Conservation (phyloP, 2,329 filamentous ascomycete genomes). For the Ophiostoma novo-ulmi region DNA sequence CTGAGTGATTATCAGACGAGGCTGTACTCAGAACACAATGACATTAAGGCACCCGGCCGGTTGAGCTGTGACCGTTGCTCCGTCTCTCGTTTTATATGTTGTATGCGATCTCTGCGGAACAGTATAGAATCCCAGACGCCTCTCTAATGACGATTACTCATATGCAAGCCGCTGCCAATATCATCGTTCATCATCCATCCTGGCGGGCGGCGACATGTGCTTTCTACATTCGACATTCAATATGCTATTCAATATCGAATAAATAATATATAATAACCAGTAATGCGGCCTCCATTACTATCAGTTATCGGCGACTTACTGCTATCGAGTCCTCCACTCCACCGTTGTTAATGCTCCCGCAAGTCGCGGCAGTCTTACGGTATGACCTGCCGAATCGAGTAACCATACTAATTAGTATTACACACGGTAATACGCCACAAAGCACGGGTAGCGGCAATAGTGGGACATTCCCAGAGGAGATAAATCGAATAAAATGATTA, state of each 20-base stretch:
- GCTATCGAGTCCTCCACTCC: no score
- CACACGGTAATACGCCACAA: conserved; percentile 13
- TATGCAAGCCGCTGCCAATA: no score
- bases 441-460: conserved; percentile 16
- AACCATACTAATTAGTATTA: conserved; percentile 1
- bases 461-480: not conserved
- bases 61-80: not conserved
- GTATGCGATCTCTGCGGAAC: not conserved
- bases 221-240: no score
- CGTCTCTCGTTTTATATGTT: not conserved
- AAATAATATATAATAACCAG: no score
- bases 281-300: no score
- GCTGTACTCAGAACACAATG: not conserved
- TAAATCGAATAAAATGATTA: not conserved
- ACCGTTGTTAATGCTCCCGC: no score
- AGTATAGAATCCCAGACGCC: not conserved
- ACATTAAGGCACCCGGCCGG: not conserved
- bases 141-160: no score
- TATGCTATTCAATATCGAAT: no score
- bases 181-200: not conserved
- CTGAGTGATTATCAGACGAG: not conserved
- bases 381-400: conserved; percentile 24
- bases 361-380: conserved; percentile 12
- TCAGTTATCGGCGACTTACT: no score
- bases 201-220: not conserved